Conservation (phyloP, 1,284 basidiomycete genomes). For the Pyrrhoderma noxium region DNA sequence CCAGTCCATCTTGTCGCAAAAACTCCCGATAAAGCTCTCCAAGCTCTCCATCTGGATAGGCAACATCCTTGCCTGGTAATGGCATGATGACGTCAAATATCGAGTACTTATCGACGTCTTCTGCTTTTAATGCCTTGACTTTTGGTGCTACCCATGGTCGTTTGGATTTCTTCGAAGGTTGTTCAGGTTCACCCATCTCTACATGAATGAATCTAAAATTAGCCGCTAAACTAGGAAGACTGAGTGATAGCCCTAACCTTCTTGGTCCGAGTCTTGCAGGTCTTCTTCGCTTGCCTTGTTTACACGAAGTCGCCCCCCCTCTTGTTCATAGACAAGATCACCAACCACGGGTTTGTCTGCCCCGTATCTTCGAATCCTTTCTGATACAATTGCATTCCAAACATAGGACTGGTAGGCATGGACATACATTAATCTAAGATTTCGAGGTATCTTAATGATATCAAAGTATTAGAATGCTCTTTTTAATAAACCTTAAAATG, state of each 20-base stretch:
- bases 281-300: constrained; percentile 28
- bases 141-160: constrained; percentile 51
- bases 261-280: constrained; percentile 34
- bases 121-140: constrained; percentile 71
- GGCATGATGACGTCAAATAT: constrained; percentile 97
- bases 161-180: constrained; percentile 32
- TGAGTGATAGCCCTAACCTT: constrained; percentile 30
- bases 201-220: not conserved
- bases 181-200: constrained; percentile 29
- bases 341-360: constrained; percentile 73
- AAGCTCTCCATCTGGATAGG: constrained; percentile 77
- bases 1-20: constrained; percentile 77
- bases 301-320: constrained; percentile 32
- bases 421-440: constrained; percentile 93
- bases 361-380: constrained; percentile 79
- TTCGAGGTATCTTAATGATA: constrained; percentile 75
- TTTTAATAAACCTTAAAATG: not conserved
- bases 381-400: constrained; percentile 95
- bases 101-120: constrained; percentile 70
- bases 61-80: constrained; percentile 87
- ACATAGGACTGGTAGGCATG: constrained; percentile 99
- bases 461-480: not conserved
- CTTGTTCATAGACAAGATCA: constrained; percentile 65
- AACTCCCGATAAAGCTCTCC: constrained; percentile 80
- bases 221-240: not conserved